phyloP scores from a whole-genome alignment of 1,284 basidiomycete genomes.

The Cerrena zonata region DNA sequence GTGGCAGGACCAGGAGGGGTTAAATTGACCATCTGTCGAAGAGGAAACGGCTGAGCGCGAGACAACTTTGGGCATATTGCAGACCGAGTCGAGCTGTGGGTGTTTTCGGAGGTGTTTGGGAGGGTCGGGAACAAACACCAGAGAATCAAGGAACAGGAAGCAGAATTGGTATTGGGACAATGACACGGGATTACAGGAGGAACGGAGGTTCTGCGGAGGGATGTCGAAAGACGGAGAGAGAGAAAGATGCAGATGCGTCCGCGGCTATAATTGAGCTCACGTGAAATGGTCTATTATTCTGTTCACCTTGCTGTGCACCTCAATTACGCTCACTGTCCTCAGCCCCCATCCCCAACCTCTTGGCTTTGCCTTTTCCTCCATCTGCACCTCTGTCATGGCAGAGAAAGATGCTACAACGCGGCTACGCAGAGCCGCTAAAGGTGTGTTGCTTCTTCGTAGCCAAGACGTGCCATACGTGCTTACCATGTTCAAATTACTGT shows the following conservation, averaged over 20 bases:
- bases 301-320: slow-evolving; percentile 1
- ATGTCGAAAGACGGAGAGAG: background rate
- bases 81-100: background rate
- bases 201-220: background rate
- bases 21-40: slow-evolving; percentile 64
- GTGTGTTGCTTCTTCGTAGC: slow-evolving; percentile 30
- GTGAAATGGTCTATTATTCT: slow-evolving; percentile 9
- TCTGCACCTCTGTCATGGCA: slow-evolving; percentile 45
- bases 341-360: slow-evolving; percentile 15
- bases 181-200: too few species aligned
- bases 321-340: slow-evolving; percentile 13
- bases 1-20: slow-evolving; percentile 9
- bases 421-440: slow-evolving; percentile 75
- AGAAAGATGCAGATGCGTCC: background rate
- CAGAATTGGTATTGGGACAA: too few species aligned
- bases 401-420: slow-evolving; percentile 74
- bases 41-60: slow-evolving; percentile 76
- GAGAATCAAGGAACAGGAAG: too few species aligned
- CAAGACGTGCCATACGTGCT: slow-evolving; percentile 3
- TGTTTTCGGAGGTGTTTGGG: background rate
- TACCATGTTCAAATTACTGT: slow-evolving; percentile 8
- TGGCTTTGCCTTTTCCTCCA: slow-evolving; percentile 11
- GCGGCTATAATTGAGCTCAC: slow-evolving; percentile 4
- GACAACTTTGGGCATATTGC: slow-evolving; percentile 71
- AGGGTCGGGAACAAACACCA: background rate